phyloP scores from a whole-genome alignment of 768 basidiomycete species.

The Boletus patriciae region DNA sequence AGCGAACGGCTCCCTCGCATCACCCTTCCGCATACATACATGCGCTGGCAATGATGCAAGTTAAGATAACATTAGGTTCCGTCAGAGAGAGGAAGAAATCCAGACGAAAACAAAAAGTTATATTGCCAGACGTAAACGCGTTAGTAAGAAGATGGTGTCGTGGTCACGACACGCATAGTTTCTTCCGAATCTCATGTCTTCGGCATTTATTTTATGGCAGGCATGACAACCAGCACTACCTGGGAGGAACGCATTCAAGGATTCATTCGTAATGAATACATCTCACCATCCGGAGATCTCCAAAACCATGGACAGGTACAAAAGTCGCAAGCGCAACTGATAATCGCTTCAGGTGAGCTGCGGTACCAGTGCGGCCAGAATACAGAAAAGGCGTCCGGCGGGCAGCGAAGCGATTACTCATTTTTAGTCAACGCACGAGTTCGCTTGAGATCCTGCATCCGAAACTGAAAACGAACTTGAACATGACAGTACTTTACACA shows the following conservation, averaged over 20 bases:
- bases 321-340: background rate
- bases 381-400: background rate
- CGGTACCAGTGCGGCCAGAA: background rate
- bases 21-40: background rate
- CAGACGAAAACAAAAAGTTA: conserved; percentile 12
- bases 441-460: background rate
- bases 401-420: conserved; percentile 1
- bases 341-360: background rate
- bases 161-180: background rate
- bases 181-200: conserved; percentile 1
- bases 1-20: background rate
- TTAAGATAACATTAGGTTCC: conserved; percentile 10
- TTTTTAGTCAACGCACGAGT: background rate
- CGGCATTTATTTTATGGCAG: conserved; percentile 9
- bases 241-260: conserved; percentile 13
- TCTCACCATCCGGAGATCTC: conserved; percentile 13
- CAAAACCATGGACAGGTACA: background rate
- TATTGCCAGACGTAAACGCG: conserved; percentile 25
- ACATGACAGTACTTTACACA: background rate
- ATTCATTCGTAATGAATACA: conserved; percentile 4
- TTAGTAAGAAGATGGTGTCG: conserved; percentile 1
- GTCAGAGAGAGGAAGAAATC: background rate
- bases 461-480: background rate
- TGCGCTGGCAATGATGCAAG: conserved; percentile 12
- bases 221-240: conserved; percentile 6